These are phyloP conservation scores for Bifiguratus adelaidae DNA, from an alignment of 192 early-diverging fungal species.

Conservation along the genomic window DNA sequence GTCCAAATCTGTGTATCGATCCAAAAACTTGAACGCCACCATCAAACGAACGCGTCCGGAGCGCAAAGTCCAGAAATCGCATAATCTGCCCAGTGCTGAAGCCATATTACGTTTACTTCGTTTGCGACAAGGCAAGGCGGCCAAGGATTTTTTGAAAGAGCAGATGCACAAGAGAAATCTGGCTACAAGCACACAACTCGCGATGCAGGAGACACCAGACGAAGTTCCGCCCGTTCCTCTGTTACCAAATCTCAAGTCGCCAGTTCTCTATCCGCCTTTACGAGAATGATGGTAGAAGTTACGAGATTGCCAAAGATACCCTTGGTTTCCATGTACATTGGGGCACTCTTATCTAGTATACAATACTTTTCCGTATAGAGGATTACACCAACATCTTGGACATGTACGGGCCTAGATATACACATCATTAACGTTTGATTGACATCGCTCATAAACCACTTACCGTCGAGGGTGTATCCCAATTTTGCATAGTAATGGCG, in stretches of 20 bases:
- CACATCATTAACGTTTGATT: background rate
- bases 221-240: constrained; percentile 10
- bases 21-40: constrained; percentile 12
- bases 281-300: background rate
- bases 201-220: too few species aligned
- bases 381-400: constrained; percentile 66
- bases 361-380: background rate
- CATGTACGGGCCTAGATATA: constrained; percentile 80
- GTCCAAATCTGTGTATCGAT: constrained; percentile 25
- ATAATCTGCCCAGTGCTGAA: constrained; percentile 30
- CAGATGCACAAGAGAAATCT: constrained; percentile 18
- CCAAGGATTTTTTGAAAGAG: constrained; percentile 21
- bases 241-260: background rate
- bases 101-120: constrained; percentile 34
- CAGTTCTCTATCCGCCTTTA: background rate
- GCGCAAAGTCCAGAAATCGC: constrained; percentile 9
- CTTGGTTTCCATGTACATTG: background rate
- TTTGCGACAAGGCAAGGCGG: constrained; percentile 29
- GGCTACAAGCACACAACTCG: too few species aligned
- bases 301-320: background rate
- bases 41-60: constrained; percentile 8
- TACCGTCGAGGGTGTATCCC: constrained; percentile 88
- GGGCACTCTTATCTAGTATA: background rate
- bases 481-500: constrained; percentile 97
- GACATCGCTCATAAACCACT: constrained; percentile 8